A percentile compares a stretch with the other conserved stretches of the same genome.
Conservation (phyloP, 495 filamentous ascomycete genomes). For the Oleoguttula mirabilis region DNA sequence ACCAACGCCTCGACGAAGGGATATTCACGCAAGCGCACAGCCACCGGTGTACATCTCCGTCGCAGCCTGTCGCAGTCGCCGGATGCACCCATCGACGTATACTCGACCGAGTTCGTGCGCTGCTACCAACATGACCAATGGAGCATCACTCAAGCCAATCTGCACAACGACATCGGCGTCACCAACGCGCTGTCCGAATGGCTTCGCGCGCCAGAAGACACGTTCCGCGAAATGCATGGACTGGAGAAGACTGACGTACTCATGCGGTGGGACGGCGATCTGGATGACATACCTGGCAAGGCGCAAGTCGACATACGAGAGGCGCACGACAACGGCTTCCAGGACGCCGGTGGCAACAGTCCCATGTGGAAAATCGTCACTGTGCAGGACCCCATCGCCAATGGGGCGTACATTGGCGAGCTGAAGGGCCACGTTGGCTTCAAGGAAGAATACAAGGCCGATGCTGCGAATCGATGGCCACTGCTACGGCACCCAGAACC, state of each 20-base stretch:
- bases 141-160: conserved; percentile 46
- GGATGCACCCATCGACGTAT: conserved; percentile 29
- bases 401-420: conserved; percentile 66
- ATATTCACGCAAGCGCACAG: conserved; percentile 41
- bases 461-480: conserved; percentile 62
- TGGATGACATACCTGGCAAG: conserved; percentile 43
- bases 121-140: conserved; percentile 50
- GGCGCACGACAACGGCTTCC: conserved; percentile 37
- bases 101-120: conserved; percentile 57
- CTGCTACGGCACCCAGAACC: conserved; percentile 61
- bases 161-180: conserved; percentile 56
- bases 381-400: conserved; percentile 45
- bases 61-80: conserved; percentile 45
- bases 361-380: conserved; percentile 61
- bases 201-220: conserved; percentile 43
- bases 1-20: conserved; percentile 28
- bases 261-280: conserved; percentile 38
- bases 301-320: conserved; percentile 6
- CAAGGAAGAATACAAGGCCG: conserved; percentile 61
- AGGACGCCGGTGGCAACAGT: conserved; percentile 35
- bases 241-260: conserved; percentile 39
- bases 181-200: conserved; percentile 57
- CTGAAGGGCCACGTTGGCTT: conserved; percentile 76
- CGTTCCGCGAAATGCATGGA: conserved; percentile 35
- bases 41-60: conserved; percentile 30